phyloP scores from a whole-genome alignment of 148 eudicot species.

The Chenopodium album region DNA sequence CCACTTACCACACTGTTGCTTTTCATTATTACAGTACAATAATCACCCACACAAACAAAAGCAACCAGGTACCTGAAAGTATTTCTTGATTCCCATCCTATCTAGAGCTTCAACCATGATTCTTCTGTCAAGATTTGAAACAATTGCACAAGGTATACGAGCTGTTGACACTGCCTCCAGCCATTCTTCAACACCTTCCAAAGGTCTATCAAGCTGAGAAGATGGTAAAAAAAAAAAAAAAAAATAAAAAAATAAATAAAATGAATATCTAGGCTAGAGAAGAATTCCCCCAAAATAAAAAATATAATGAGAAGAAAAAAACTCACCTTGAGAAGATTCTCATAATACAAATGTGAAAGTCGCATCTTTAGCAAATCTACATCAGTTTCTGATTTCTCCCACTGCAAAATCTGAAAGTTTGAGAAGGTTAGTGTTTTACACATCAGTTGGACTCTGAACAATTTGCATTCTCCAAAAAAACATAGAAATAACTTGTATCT shows the following conservation, averaged over 20 bases:
- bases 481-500: neutral
- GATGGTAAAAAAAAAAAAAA: neutral
- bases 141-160: slow-evolving; percentile 92
- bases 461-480: neutral
- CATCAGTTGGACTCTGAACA: neutral
- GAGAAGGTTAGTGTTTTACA: neutral
- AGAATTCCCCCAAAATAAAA: neutral
- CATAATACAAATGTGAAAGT: slow-evolving; percentile 69
- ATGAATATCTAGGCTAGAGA: slow-evolving; percentile 2
- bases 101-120: slow-evolving; percentile 67
- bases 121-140: slow-evolving; percentile 79
- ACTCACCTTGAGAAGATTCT: slow-evolving; percentile 70
- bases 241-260: neutral
- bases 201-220: slow-evolving; percentile 71
- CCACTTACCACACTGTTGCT: neutral
- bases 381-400: slow-evolving; percentile 57
- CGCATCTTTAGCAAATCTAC: slow-evolving; percentile 59
- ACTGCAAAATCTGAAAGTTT: slow-evolving; percentile 55
- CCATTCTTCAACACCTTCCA: slow-evolving; percentile 88
- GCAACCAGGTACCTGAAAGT: slow-evolving; percentile 62
- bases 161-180: slow-evolving; percentile 83
- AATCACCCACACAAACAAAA: neutral
- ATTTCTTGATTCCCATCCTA: slow-evolving; percentile 74
- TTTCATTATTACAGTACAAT: neutral
- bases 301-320: neutral